Evolutionary conservation across 192 early-diverging fungal genomes (phyloP).

Genomic region (Coemansia sp.): DNA sequence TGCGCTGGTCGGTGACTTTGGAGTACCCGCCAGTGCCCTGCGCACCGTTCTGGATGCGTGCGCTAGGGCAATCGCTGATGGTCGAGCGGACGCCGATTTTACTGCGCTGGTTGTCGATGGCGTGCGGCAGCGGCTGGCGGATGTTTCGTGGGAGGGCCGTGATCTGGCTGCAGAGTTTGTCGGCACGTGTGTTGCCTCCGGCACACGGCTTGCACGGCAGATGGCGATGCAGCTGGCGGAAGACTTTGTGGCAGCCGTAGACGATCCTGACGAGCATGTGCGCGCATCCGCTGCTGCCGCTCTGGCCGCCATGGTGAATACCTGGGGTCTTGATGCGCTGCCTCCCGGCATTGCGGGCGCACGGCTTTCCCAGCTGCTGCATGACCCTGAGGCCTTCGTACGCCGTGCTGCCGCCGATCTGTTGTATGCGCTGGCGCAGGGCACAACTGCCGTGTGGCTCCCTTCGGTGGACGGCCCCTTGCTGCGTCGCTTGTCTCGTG

Average conservation of each 20-base stretch:
- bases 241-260: conserved; percentile 17
- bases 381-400: conserved; percentile 49
- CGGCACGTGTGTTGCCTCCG: background rate
- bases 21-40: too few relatives aligned
- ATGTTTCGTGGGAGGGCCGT: conserved; percentile 46
- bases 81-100: conserved; percentile 1
- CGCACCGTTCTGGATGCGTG: too few relatives aligned
- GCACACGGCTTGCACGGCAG: background rate
- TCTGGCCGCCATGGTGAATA: conserved; percentile 15
- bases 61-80: background rate
- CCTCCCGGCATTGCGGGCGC: too few relatives aligned
- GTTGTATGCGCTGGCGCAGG: conserved; percentile 13
- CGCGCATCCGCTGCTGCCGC: conserved; percentile 32
- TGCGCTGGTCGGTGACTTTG: too few relatives aligned
- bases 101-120: conserved; percentile 3
- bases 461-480: conserved; percentile 7
- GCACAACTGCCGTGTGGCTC: too few relatives aligned
- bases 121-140: conserved; percentile 19
- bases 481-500: conserved; percentile 27
- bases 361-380: conserved; percentile 13
- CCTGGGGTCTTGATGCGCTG: too few relatives aligned
- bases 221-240: conserved; percentile 12
- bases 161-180: conserved; percentile 45
- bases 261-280: conserved; percentile 45
- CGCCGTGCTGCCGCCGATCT: conserved; percentile 36